A percentile compares a stretch with the other conserved stretches of the same genome.
Evolutionary conservation across 768 basidiomycete species (phyloP).

Genomic region (Boletus reticuloceps): DNA sequence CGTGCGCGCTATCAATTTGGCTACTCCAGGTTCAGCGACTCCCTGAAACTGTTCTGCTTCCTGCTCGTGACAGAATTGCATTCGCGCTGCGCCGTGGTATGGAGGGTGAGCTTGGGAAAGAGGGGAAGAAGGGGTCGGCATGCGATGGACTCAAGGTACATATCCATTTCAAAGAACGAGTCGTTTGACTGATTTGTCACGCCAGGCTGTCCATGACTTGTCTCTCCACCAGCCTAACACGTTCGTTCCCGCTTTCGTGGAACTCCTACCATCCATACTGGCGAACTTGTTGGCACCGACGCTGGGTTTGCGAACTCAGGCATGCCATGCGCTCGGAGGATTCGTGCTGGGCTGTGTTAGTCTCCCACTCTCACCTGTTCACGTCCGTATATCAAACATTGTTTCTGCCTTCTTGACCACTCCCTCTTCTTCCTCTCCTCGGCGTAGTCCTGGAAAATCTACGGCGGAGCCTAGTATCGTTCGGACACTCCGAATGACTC

Average conservation of each 20-base stretch:
- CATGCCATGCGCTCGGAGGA: conserved; percentile 74
- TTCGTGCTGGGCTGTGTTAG: conserved; percentile 53
- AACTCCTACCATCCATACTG: conserved; percentile 61
- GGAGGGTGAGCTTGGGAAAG: conserved; percentile 82
- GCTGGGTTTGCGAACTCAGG: conserved; percentile 63
- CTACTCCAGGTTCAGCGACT: conserved; percentile 70
- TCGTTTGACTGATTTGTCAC: conserved; percentile 10
- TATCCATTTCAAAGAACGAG: conserved; percentile 5
- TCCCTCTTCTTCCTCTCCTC: conserved; percentile 33
- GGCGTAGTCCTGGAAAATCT: conserved; percentile 35
- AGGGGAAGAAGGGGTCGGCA: conserved; percentile 82
- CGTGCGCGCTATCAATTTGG: conserved; percentile 75
- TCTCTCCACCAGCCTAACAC: conserved; percentile 58
- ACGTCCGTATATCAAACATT: conserved; percentile 50
- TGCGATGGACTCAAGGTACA: conserved; percentile 76
- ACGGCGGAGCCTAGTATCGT: conserved; percentile 51
- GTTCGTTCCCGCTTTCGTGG: conserved; percentile 67
- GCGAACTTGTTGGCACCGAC: conserved; percentile 62
- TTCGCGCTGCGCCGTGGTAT: conserved; percentile 73
- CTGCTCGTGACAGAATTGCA: conserved; percentile 65
- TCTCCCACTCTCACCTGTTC: conserved; percentile 46
- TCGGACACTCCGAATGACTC: conserved; percentile 64
- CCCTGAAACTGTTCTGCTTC: conserved; percentile 55
- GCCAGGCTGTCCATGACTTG: conserved; percentile 71
- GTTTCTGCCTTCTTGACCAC: conserved; percentile 50